Evolutionary conservation across 2,329 filamentous ascomycete genomes (phyloP).

Genomic region (Beauveria scarabaeidicola): DNA sequence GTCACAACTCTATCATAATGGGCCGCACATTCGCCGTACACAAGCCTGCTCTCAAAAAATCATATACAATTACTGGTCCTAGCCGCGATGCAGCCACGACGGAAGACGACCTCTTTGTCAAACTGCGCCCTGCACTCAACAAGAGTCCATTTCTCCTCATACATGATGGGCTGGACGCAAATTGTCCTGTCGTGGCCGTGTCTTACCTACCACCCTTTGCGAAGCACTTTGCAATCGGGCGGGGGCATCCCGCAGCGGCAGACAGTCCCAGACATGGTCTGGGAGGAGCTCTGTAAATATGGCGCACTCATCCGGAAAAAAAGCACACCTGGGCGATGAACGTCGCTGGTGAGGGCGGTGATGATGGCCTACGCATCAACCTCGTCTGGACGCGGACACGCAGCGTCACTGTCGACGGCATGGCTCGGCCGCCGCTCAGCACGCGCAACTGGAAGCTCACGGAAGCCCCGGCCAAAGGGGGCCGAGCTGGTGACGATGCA

Average conservation of each 20-base stretch:
- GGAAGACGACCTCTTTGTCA: background rate
- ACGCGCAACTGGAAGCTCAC: conserved; percentile 14
- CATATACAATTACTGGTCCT: conserved; percentile 1
- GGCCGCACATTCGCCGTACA: conserved; percentile 1
- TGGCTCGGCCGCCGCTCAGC: conserved; percentile 7
- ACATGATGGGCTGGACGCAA: background rate
- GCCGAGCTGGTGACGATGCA: background rate
- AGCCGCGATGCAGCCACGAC: background rate
- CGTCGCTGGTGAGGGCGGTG: background rate
- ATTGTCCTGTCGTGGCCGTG: background rate
- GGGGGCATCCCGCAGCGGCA: background rate
- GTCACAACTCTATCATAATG: background rate
- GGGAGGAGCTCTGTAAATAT: conserved; percentile 7
- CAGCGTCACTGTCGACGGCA: conserved; percentile 12
- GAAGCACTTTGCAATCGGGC: background rate
- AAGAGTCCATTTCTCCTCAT: background rate
- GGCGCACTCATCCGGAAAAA: conserved; percentile 3
- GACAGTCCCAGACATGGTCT: conserved; percentile 1
- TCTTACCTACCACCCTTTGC: conserved; percentile 8
- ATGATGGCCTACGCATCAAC: background rate
- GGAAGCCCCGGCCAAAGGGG: background rate
- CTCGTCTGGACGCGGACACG: conserved; percentile 13
- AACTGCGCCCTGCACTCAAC: background rate
- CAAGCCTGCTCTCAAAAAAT: conserved; percentile 1
- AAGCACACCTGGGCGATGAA: conserved; percentile 11